Base-by-base conservation (phyloP, 2,329 filamentous ascomycete genomes). In the Paecilomyces dactylethromorphus region DNA sequence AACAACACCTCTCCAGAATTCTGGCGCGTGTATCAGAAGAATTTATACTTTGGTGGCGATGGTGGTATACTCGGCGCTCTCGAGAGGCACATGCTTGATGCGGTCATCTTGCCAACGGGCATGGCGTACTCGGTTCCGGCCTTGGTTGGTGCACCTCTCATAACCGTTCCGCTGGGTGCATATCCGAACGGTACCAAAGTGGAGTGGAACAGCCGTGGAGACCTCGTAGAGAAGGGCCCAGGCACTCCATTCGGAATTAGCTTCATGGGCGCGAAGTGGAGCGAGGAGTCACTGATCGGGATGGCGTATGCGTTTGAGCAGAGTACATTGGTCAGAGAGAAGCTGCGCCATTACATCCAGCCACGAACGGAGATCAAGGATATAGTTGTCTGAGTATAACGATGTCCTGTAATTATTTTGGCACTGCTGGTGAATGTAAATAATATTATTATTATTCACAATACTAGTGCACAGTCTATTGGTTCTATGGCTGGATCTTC, bases 221-320 rank as follows among this genome's bases (percentile, higher is more conserved):
- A 81, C n/a, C 71, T 88, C 7, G 80, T 84, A 8, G 71, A 73
- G 0, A 75, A 72, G 0, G 85, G 75, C 0, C 85, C 86, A 0
- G 82, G 83, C 18, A 69, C 84, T 24, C 79, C 79, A 22, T 87
- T 88, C 65, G 87, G 87, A 0, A 72, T 90, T 11, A 79, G 79
- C 7, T 89, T 90, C 64, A 74, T 88, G 53, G 88, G 86, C 0
- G 71, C 72, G 2, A 79, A 78, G 54, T 90, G 83, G 75, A 82
- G 78, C 35, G 87, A 90, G 69, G 82, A 81, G 65, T 78, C 72
- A 31, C 66, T 91, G 63, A 83, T 90, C 59, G 83, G 82, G 0
- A 81, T 86, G 67, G 87, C 86, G 6, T 89, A 87, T 76, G 86
- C 84, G 3, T 89, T 85, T 71, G 87, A 91, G 75, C 84, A 88